These are phyloP conservation scores for Phytophthora pini DNA, from an alignment of 352 stramenopile genomes.

Conservation along the genomic window DNA sequence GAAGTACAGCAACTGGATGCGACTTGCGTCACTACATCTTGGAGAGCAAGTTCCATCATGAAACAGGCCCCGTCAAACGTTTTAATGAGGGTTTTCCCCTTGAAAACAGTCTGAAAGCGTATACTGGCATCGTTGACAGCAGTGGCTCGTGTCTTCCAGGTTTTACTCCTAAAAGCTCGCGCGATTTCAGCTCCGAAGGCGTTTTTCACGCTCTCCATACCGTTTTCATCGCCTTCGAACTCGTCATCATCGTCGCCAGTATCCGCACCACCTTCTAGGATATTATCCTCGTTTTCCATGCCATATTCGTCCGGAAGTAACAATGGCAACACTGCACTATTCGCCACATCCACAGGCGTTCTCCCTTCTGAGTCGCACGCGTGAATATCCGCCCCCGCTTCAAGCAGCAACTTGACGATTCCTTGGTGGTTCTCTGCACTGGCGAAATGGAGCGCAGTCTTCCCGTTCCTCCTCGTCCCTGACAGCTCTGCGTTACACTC, in stretches of 20 bases:
- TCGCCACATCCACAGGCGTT: constrained; percentile 70
- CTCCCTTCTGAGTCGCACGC: constrained; percentile 65
- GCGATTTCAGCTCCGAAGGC: constrained; percentile 65
- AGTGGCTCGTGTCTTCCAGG: constrained; percentile 63
- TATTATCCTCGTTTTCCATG: constrained; percentile 26
- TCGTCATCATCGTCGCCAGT: constrained; percentile 52
- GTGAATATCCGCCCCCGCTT: constrained; percentile 73
- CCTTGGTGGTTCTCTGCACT: constrained; percentile 62
- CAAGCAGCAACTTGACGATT: constrained; percentile 72
- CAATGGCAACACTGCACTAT: constrained; percentile 48
- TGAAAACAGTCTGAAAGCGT: constrained; percentile 54
- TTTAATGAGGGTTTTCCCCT: constrained; percentile 46
- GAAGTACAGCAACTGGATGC: constrained; percentile 62
- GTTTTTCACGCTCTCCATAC: constrained; percentile 35
- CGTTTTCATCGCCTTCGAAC: constrained; percentile 32
- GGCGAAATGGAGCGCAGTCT: constrained; percentile 78
- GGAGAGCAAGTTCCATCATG: constrained; percentile 60
- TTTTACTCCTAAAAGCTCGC: constrained; percentile 56
- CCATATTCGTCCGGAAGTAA: constrained; percentile 60
- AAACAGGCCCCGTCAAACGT: constrained; percentile 71
- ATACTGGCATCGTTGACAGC: constrained; percentile 64
- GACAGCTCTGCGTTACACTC: constrained; percentile 84
- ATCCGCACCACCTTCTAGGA: constrained; percentile 24
- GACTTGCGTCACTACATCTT: constrained; percentile 76
- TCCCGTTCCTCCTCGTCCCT: constrained; percentile 70